Conservation (phyloP, 2,329 filamentous ascomycete genomes). For the Basipetospora chlamydospora region DNA sequence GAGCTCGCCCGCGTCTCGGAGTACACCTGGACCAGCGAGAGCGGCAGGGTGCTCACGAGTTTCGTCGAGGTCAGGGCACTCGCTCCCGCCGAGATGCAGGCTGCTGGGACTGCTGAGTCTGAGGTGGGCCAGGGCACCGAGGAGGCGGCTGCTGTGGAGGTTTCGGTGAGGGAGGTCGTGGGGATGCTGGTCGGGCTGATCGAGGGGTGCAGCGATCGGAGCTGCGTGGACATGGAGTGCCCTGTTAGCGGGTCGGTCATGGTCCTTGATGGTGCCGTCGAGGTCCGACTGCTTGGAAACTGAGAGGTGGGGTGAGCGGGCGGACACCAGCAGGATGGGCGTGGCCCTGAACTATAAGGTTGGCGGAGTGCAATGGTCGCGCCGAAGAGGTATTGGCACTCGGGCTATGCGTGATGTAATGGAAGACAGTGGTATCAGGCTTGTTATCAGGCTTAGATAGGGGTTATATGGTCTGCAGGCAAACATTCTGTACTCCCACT, state of each 20-base stretch:
- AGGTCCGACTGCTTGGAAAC: not conserved
- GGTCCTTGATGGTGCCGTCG: not conserved
- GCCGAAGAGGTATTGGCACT: too few relatives aligned
- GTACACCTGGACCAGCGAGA: not conserved
- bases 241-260: not conserved
- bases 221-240: not conserved
- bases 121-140: not conserved
- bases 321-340: not conserved
- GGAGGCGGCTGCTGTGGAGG: not conserved
- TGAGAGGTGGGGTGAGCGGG: not conserved
- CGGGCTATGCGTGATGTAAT: too few relatives aligned
- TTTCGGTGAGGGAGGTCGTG: not conserved
- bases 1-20: not conserved
- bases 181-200: conserved; percentile 1
- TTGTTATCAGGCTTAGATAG: too few relatives aligned
- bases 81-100: not conserved
- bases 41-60: not conserved
- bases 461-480: too few relatives aligned
- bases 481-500: too few relatives aligned
- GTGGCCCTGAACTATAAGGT: not conserved
- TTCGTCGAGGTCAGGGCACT: not conserved
- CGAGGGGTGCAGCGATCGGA: not conserved
- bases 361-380: not conserved
- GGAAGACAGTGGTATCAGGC: too few relatives aligned
- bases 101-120: too few relatives aligned